Base-by-base conservation (phyloP, 345 rosid genomes). In the Pseudoturritis turrita region DNA sequence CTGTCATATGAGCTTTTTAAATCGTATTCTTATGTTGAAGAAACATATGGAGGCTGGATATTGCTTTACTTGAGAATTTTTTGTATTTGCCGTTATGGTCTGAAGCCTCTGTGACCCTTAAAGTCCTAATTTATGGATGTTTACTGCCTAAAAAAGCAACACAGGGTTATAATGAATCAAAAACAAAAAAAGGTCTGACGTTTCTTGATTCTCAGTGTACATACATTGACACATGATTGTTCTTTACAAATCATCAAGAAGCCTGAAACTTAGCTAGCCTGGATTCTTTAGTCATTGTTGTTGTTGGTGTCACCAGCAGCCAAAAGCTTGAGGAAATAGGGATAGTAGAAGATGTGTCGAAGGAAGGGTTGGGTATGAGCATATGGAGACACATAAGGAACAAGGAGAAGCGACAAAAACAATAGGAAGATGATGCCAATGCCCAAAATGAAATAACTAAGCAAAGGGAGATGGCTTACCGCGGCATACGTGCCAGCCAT, bases 401-500 rank as follows among this genome's bases (percentile, higher is more conserved):
- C 36, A 26, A 70, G 4, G 49, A 58, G 22, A 50, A 60, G 43
- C 56, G 49, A 17, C 14, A 70, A 70, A 28, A 36, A 2, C 29
- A 60, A 3, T 3, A 60, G 47, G 67, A 58, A 47, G 58, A 59
- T 37, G 31, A 49, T 0, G 28, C 67, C 75, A 15, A 70, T 21
- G 4, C 35, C 49, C 57, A 70, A 45, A 35, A 59, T 19, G 58
- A 59, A 17, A 26, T 25, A 37, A 1, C 28, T 26, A 60, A 71
- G 68, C 75, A 60, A 59, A 2, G 60, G 47, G 58, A 37, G 29
- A 7, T 71, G 66, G 61, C 59, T 71, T 49, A 71, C 51, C 10
- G 37, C 68, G 9, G 41, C 50, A 37, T 60, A 46, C 18, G 60
- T 45, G 55, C 51, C 68, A 71, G 68, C 75, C 68, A 71, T 50